Base-by-base conservation (phyloP, 2,329 filamentous ascomycete species). In the Colletotrichum trifolii region DNA sequence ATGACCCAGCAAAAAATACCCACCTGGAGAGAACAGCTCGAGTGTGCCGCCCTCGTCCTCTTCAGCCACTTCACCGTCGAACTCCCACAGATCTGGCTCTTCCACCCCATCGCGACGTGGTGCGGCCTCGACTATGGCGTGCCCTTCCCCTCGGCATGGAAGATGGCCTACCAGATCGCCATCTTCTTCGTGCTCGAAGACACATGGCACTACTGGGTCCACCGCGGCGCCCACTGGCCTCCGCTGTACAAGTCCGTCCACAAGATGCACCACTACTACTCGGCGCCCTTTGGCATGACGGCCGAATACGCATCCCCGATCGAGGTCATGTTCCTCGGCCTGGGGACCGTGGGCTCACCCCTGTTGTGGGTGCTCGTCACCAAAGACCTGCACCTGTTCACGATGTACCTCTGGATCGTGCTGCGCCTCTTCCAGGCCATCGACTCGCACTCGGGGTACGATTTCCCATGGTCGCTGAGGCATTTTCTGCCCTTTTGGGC, bases 191-290 rank as follows among this genome's bases (percentile, higher is more conserved):
- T 98, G 62, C 81, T 97, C 73, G 96, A 99, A 80, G 96, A 99
- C 79, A 84, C 95, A 70, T 99, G 96, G 96, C 96, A 99, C 81
- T 99, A 99, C 86, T 98, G 94, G 90, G 89, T 89, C 71, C 96
- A 99, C 82, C 93, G 96, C 72, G 88, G 87, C 49, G 89, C 99
- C 81, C 96, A 99, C 85, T 96, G 93, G 84, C 94, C 93, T 25
- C 93, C 94, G 40, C 89, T 99, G 6, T 99, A 99, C 88, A 97
- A 94, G 85, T 87, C 90, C 75, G 92, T 99, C 74, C 96, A 99
- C 87, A 99, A 99, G 85, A 94, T 99, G 73, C 96, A 99, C 83
- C 96, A 99, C 84, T 95, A 96, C 75, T 98, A 99, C 84, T 97
- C 94, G 40, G 96, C 96, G 8, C 96, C 96, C n/a, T 99, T 99